Percentiles rank a stretch among this genome's conserved stretches.
These are phyloP conservation scores for Funneliformis mosseae DNA, from an alignment of 192 early-diverging fungal genomes.

Conservation along the genomic window DNA sequence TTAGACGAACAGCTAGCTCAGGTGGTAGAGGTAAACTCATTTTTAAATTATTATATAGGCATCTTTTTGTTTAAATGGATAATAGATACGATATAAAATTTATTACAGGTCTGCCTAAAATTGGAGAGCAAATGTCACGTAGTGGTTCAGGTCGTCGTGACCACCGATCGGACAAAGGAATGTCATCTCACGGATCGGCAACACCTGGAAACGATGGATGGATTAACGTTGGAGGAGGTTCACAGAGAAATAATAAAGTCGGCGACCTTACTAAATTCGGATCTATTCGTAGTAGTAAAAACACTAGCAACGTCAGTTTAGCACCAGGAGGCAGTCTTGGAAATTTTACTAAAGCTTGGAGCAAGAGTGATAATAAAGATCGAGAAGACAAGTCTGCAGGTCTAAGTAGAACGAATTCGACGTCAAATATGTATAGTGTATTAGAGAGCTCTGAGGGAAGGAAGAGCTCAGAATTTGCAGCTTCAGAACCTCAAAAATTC, in stretches of 20 bases:
- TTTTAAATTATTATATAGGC: neutral
- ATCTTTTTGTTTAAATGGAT: neutral
- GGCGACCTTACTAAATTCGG: slow-evolving; percentile 82
- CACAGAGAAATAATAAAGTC: slow-evolving; percentile 48
- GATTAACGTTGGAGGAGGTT: slow-evolving; percentile 61
- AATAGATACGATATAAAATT: neutral
- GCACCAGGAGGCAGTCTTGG: slow-evolving; percentile 54
- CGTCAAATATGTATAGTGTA: slow-evolving; percentile 46
- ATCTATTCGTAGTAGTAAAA: slow-evolving; percentile 62
- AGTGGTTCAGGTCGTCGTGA: slow-evolving; percentile 60
- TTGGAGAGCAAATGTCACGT: slow-evolving; percentile 61
- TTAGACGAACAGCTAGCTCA: slow-evolving; percentile 65
- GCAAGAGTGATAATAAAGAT: slow-evolving; percentile 46
- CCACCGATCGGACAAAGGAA: slow-evolving; percentile 37
- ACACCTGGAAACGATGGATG: slow-evolving; percentile 69
- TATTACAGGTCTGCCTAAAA: slow-evolving; percentile 53
- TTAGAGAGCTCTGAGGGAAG: slow-evolving; percentile 46
- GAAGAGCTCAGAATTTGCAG: slow-evolving; percentile 15
- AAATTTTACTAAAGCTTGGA: slow-evolving; percentile 54
- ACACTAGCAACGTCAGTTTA: slow-evolving; percentile 47
- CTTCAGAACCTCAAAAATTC: slow-evolving; percentile 10
- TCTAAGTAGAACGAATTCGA: slow-evolving; percentile 48
- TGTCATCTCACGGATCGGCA: slow-evolving; percentile 37
- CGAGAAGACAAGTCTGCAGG: slow-evolving; percentile 46
- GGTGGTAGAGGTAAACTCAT: slow-evolving; percentile 54